Percentiles rank a stretch among this genome's conserved stretches.
phyloP scores from a whole-genome alignment of 1,284 basidiomycete genomes.

The Heimioporus retisporus region DNA sequence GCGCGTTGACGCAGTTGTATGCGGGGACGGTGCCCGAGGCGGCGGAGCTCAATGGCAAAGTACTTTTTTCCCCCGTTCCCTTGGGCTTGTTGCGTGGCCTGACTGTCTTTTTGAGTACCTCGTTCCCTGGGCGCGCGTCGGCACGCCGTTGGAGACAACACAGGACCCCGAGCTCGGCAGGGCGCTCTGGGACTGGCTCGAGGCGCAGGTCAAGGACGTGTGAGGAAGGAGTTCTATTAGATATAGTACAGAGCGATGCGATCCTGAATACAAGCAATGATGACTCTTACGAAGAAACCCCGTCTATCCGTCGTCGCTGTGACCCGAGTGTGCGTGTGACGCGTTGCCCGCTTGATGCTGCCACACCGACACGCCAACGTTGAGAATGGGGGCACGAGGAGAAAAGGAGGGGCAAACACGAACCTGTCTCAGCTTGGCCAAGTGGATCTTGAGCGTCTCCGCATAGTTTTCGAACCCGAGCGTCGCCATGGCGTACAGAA shows the following conservation, averaged over 20 bases:
- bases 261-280: constrained; percentile 30
- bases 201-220: constrained; percentile 42
- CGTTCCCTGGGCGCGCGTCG: constrained; percentile 49
- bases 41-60: constrained; percentile 42
- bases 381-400: too few relatives aligned
- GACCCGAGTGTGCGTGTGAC: constrained; percentile 36
- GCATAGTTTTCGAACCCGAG: constrained; percentile 98
- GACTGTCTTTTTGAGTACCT: constrained; percentile 40
- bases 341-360: constrained; percentile 43
- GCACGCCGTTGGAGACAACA: constrained; percentile 26
- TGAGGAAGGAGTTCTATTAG: constrained; percentile 14
- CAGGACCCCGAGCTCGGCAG: constrained; percentile 42
- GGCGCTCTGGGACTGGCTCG: constrained; percentile 51
- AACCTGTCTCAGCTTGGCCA: constrained; percentile 91
- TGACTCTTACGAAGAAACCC: background rate
- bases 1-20: constrained; percentile 50
- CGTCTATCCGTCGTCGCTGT: constrained; percentile 32
- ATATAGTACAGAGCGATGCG: constrained; percentile 23
- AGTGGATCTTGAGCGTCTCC: constrained; percentile 89
- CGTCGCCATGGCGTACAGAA: constrained; percentile 88
- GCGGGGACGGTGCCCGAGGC: constrained; percentile 47
- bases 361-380: background rate
- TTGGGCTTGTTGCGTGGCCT: background rate
- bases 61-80: constrained; percentile 13
- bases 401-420: background rate